Evolutionary conservation across 768 basidiomycete genomes (phyloP).

Genomic region (Lactarius vividus): DNA sequence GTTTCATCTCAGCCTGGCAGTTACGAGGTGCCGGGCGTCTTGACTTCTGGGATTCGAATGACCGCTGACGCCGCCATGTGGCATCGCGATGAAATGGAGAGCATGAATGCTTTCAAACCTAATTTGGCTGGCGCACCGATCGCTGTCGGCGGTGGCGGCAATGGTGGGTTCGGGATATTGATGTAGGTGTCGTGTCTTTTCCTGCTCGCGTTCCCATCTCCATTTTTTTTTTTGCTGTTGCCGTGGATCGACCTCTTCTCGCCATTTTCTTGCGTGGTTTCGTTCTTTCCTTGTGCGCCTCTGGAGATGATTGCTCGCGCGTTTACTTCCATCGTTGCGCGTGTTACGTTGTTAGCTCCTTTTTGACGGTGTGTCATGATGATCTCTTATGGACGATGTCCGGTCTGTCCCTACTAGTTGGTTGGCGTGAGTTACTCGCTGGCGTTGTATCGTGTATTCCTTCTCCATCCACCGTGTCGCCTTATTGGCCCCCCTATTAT

Average conservation of each 20-base stretch:
- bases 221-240: conserved; percentile 8
- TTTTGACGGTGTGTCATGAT: conserved; percentile 8
- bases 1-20: conserved; percentile 32
- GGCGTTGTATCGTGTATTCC: conserved; percentile 22
- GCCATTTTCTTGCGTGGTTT: conserved; percentile 10
- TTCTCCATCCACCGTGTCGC: conserved; percentile 5
- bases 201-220: neutral
- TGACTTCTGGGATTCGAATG: conserved; percentile 28
- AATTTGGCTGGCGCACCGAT: conserved; percentile 37
- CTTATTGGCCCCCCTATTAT: neutral
- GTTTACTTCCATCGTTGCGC: neutral
- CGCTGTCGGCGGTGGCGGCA: conserved; percentile 38
- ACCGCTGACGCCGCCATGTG: conserved; percentile 33
- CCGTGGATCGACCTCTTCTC: conserved; percentile 12
- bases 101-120: conserved; percentile 37
- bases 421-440: conserved; percentile 11
- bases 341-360: conserved; percentile 7
- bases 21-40: conserved; percentile 38
- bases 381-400: conserved; percentile 12
- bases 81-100: conserved; percentile 32
- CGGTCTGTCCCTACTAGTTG: conserved; percentile 24
- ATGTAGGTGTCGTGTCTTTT: conserved; percentile 28
- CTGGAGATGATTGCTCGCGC: conserved; percentile 1
- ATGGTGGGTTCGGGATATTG: conserved; percentile 41
- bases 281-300: conserved; percentile 11